Conservation (phyloP, 179 eudicot genomes). For the Beta corolliflora region DNA sequence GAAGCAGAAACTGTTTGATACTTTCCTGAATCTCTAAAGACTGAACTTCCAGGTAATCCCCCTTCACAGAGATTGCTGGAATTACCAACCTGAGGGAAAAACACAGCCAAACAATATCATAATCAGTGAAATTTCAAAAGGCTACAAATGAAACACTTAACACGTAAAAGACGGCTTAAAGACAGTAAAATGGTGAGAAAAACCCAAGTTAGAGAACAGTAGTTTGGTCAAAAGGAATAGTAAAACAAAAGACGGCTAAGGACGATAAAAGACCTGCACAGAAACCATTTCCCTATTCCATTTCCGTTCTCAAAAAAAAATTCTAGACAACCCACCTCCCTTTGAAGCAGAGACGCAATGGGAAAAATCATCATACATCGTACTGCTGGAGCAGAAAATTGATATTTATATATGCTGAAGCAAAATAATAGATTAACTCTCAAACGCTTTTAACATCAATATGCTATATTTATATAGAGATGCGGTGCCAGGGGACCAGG, state of each 20-base stretch:
- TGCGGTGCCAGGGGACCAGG: background rate
- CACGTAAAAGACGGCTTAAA: background rate
- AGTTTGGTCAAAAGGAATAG: background rate
- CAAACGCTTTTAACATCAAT: background rate
- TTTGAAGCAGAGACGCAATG: background rate
- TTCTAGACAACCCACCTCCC: background rate
- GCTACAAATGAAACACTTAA: background rate
- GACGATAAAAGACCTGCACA: background rate
- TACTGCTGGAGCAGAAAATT: background rate
- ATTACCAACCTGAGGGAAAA: constrained; percentile 48
- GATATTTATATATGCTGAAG: background rate
- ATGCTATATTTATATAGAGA: background rate
- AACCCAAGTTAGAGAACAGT: background rate
- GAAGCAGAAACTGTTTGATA: constrained; percentile 46
- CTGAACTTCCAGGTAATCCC: constrained; percentile 48
- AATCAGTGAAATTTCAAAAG: constrained; percentile 8
- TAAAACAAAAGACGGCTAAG: constrained; percentile 7
- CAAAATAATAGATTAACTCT: background rate
- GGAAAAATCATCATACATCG: background rate
- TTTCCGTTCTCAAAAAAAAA: background rate
- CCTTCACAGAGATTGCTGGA: constrained; percentile 44
- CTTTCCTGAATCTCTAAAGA: constrained; percentile 68
- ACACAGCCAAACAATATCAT: constrained; percentile 17
- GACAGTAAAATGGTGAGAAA: background rate
- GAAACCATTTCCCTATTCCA: background rate